phyloP scores from a whole-genome alignment of 768 basidiomycete genomes.

The Pulveroboletus sp. region DNA sequence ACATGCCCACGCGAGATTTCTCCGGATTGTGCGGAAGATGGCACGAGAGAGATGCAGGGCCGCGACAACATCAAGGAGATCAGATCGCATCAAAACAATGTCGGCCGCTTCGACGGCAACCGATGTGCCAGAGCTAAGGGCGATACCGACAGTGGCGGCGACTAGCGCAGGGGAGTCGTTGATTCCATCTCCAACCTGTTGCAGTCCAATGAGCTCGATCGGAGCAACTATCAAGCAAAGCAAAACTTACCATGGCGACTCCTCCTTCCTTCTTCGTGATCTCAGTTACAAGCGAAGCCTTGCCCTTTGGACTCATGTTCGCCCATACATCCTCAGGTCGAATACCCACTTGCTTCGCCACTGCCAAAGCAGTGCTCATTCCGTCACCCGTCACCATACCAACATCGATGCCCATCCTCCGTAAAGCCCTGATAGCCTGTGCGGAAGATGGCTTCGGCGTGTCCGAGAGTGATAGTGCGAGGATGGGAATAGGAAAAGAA shows the following conservation, averaged over 20 bases:
- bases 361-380: conserved; percentile 77
- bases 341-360: conserved; percentile 91
- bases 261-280: conserved; percentile 73
- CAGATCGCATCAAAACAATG: conserved; percentile 95
- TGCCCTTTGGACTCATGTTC: conserved; percentile 93
- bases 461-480: conserved; percentile 86
- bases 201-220: neutral
- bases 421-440: conserved; percentile 77
- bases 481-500: conserved; percentile 51
- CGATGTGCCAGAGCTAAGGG: conserved; percentile 92
- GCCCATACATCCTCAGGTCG: conserved; percentile 81
- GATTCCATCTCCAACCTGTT: conserved; percentile 95
- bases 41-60: conserved; percentile 85
- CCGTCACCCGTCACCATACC: conserved; percentile 95
- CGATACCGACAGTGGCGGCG: conserved; percentile 94
- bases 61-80: conserved; percentile 95
- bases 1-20: conserved; percentile 96
- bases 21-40: conserved; percentile 87
- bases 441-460: conserved; percentile 81
- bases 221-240: neutral
- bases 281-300: conserved; percentile 81
- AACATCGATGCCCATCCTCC: conserved; percentile 89
- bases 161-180: conserved; percentile 98
- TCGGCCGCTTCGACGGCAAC: conserved; percentile 99
- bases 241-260: conserved; percentile 80